Conservation (phyloP, 345 rosid genomes). For the Brassica rapa region DNA sequence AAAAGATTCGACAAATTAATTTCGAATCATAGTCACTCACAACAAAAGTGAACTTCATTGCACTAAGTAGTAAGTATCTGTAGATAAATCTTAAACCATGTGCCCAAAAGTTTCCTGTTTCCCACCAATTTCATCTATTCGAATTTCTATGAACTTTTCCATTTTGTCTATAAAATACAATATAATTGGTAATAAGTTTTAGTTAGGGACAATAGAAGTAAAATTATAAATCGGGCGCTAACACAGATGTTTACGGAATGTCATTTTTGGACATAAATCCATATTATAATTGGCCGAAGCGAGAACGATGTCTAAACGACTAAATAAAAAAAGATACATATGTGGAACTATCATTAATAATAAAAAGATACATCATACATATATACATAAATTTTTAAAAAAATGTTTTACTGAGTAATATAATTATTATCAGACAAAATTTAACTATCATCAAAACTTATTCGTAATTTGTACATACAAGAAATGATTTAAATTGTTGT, state of each 20-base stretch:
- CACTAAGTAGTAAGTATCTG: slow-evolving; percentile 31
- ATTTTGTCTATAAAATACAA: background rate
- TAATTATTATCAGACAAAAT: background rate
- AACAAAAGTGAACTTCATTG: slow-evolving; percentile 32
- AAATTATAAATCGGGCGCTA: background rate
- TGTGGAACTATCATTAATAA: background rate
- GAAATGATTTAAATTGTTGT: background rate
- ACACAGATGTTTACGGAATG: slow-evolving; percentile 9
- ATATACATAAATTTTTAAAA: background rate
- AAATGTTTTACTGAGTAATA: background rate
- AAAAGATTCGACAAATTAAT: background rate
- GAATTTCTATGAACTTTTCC: slow-evolving; percentile 14
- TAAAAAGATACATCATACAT: background rate
- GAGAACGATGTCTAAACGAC: slow-evolving; percentile 14
- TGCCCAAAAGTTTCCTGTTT: slow-evolving; percentile 19
- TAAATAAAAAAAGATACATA: background rate
- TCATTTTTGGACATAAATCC: slow-evolving; percentile 17
- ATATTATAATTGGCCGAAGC: slow-evolving; percentile 12
- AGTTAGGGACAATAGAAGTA: background rate
- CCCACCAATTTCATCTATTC: slow-evolving; percentile 20
- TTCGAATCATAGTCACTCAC: slow-evolving; percentile 26
- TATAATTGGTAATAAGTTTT: background rate
- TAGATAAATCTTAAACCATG: slow-evolving; percentile 19
- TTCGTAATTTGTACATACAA: background rate
- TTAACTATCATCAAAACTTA: background rate